Evolutionary conservation across 306 rosid genomes (phyloP).

Genomic region (Glycine tomentella): DNA sequence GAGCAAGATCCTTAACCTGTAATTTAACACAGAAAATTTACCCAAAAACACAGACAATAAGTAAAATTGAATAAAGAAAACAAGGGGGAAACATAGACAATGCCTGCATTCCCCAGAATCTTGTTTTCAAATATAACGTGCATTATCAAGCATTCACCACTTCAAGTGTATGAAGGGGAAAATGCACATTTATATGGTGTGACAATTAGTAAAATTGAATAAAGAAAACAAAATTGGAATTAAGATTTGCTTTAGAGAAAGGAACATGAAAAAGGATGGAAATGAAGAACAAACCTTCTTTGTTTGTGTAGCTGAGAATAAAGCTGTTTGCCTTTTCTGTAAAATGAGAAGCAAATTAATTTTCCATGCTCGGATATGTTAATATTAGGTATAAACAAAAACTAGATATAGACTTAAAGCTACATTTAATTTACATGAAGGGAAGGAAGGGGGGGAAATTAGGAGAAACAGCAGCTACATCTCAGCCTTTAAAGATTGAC

Average conservation of each 20-base stretch:
- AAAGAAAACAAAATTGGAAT: not conserved
- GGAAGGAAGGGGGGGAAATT: not conserved
- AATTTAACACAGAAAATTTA: constrained; percentile 28
- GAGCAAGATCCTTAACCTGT: constrained; percentile 93
- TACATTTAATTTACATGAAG: constrained; percentile 5
- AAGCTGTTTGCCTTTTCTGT: constrained; percentile 95
- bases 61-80: not conserved
- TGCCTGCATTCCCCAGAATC: constrained; percentile 24
- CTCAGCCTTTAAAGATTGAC: constrained; percentile 23
- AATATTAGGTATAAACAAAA: not conserved
- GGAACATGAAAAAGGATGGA: not conserved
- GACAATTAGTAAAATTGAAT: not conserved
- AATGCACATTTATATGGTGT: not conserved
- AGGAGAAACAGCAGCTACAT: constrained; percentile 12
- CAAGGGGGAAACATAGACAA: not conserved
- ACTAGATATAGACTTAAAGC: constrained; percentile 18
- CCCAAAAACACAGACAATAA: constrained; percentile 2
- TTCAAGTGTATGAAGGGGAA: not conserved
- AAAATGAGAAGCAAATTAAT: constrained; percentile 45
- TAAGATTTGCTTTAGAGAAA: constrained; percentile 14
- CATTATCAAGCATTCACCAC: constrained; percentile 25
- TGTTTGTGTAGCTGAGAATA: constrained; percentile 98
- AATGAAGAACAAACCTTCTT: constrained; percentile 71
- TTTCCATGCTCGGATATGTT: constrained; percentile 25
- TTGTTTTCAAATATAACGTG: constrained; percentile 11